Conservation (phyloP, 202 grass and related monocot genomes). For the Elaeis oleifera region DNA sequence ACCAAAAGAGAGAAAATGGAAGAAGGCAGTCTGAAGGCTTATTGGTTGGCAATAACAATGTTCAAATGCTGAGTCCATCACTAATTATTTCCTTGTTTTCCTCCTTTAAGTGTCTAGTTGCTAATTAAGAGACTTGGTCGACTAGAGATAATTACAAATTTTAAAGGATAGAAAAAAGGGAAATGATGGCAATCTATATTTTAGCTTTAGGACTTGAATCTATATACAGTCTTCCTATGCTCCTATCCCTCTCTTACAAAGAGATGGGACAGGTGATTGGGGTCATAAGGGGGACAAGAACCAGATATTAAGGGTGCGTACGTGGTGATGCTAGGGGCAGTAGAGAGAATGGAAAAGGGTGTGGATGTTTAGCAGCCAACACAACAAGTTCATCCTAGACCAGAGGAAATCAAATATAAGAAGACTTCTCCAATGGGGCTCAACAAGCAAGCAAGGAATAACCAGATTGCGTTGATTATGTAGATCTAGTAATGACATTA, state of each 20-base stretch:
- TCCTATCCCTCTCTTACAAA: too few relatives aligned
- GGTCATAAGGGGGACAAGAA: conserved; percentile 3
- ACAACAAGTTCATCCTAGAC: background rate
- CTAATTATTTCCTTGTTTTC: too few relatives aligned
- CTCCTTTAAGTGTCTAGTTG: too few relatives aligned
- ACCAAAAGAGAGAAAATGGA: background rate
- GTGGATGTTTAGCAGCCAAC: background rate
- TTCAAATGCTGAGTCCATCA: too few relatives aligned
- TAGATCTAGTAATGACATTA: conserved; percentile 1
- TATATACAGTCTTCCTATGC: too few relatives aligned
- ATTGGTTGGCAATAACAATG: too few relatives aligned
- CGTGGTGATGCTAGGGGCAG: background rate
- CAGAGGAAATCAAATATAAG: background rate
- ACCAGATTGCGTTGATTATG: background rate
- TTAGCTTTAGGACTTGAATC: too few relatives aligned
- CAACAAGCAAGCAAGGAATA: background rate
- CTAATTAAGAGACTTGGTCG: too few relatives aligned
- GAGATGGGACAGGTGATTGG: too few relatives aligned
- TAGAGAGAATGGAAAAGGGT: background rate
- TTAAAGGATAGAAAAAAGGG: too few relatives aligned
- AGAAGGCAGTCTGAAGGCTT: background rate
- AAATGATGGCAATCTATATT: too few relatives aligned
- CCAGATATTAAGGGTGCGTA: background rate
- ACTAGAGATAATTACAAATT: too few relatives aligned
- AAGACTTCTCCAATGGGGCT: background rate